phyloP scores from a whole-genome alignment of 306 rosid species.

The Vigna reflexopilosa region DNA sequence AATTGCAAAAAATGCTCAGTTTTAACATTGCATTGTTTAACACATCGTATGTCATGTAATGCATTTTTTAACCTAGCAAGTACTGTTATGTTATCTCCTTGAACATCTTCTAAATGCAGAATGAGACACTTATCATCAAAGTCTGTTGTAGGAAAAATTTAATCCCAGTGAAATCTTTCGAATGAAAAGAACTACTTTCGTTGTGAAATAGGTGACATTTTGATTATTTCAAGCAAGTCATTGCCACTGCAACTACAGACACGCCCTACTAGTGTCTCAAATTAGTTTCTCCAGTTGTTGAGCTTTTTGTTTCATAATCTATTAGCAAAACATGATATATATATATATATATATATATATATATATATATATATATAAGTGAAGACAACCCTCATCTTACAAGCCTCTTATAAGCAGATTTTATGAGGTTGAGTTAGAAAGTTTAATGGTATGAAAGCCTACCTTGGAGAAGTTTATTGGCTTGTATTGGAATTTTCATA shows the following conservation, averaged over 20 bases:
- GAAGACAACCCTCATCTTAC: too few relatives aligned
- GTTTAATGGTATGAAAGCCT: too few relatives aligned
- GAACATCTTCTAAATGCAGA: slow-evolving; percentile 6
- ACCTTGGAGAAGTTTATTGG: too few relatives aligned
- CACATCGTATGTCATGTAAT: slow-evolving; percentile 5
- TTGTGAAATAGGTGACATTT: neutral
- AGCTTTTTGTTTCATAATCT: slow-evolving; percentile 20
- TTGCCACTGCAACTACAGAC: slow-evolving; percentile 7
- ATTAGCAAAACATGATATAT: neutral
- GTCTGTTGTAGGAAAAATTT: slow-evolving; percentile 12
- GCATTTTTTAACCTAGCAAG: neutral
- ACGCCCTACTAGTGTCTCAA: neutral
- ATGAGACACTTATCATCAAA: slow-evolving; percentile 9
- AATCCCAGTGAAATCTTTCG: slow-evolving; percentile 8
- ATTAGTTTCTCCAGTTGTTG: slow-evolving; percentile 21
- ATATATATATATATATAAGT: too few relatives aligned
- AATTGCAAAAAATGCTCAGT: slow-evolving; percentile 11
- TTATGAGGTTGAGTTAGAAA: too few relatives aligned
- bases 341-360: too few relatives aligned
- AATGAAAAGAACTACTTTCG: neutral
- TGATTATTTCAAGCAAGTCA: slow-evolving; percentile 8
- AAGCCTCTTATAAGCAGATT: too few relatives aligned
- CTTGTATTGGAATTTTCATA: too few relatives aligned
- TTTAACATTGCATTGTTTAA: neutral
- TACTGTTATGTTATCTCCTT: neutral